Conservation (phyloP, 805 yeast species). For the Wickerhamia fluorescens region DNA sequence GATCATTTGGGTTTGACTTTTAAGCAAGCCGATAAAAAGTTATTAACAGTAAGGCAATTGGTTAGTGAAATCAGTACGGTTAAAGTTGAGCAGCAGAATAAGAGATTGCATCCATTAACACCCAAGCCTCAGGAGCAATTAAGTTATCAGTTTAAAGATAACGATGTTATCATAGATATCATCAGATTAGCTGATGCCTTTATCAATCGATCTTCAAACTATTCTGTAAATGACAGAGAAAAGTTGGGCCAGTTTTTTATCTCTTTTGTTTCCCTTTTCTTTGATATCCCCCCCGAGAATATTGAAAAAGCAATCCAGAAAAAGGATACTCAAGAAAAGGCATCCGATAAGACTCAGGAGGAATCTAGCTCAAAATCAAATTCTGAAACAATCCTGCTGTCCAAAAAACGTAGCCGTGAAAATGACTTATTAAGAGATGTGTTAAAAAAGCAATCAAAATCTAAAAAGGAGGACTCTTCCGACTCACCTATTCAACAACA, state of each 20-base stretch:
- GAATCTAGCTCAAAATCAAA: slow-evolving; percentile 9
- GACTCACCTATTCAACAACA: slow-evolving; percentile 22
- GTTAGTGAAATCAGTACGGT: slow-evolving; percentile 89
- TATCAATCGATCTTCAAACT: slow-evolving; percentile 61
- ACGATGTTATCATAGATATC: slow-evolving; percentile 67
- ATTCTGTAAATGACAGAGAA: slow-evolving; percentile 76
- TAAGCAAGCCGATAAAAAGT: slow-evolving; percentile 92
- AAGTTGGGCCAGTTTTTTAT: slow-evolving; percentile 64
- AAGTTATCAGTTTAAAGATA: slow-evolving; percentile 57
- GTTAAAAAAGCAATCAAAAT: slow-evolving; percentile 43
- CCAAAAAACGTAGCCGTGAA: slow-evolving; percentile 48
- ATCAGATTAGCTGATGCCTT: slow-evolving; percentile 59
- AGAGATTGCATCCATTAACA: slow-evolving; percentile 76
- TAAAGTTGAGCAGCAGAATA: slow-evolving; percentile 84
- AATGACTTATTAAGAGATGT: slow-evolving; percentile 55
- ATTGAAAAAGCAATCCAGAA: slow-evolving; percentile 34
- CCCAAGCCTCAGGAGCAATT: slow-evolving; percentile 79
- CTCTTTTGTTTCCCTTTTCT: slow-evolving; percentile 66
- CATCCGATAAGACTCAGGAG: slow-evolving; percentile 7
- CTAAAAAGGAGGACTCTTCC: slow-evolving; percentile 26
- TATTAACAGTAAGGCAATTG: slow-evolving; percentile 81
- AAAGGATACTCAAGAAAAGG: slow-evolving; percentile 9
- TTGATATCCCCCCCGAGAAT: slow-evolving; percentile 46
- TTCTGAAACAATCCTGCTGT: slow-evolving; percentile 11
- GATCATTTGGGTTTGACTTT: slow-evolving; percentile 95